Conservation (phyloP, 73 alveolate genomes). For the Urostyla sp. region DNA sequence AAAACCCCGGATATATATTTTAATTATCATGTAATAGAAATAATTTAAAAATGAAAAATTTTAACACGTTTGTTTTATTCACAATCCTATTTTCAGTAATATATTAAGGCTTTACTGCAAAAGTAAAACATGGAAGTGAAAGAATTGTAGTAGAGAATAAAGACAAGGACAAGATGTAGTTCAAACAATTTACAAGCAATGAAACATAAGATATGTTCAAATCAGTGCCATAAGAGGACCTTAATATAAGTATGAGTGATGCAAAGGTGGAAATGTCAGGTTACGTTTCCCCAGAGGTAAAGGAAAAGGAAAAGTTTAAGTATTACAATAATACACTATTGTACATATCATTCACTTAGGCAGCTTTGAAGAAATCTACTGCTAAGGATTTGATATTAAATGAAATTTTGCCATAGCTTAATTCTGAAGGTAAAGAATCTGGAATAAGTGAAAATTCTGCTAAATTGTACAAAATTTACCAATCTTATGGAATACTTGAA, state of each 20-base stretch:
- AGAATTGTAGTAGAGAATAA: conserved; percentile 20
- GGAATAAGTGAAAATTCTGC: not conserved
- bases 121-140: conserved; percentile 25
- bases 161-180: conserved; percentile 26
- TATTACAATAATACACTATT: conserved; percentile 41
- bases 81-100: not conserved
- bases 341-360: conserved; percentile 17
- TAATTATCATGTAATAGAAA: no score
- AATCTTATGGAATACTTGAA: conserved; percentile 26
- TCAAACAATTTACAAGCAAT: conserved; percentile 33
- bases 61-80: not conserved
- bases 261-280: conserved; percentile 47
- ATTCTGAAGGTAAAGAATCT: conserved; percentile 6
- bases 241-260: conserved; percentile 45
- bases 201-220: conserved; percentile 38
- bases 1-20: no score
- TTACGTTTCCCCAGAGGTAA: conserved; percentile 53
- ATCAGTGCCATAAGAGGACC: conserved; percentile 38
- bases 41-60: no score
- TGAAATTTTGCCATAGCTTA: not conserved
- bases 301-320: conserved; percentile 8
- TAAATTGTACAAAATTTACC: conserved; percentile 20
- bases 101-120: not conserved
- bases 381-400: not conserved
- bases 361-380: not conserved